Evolutionary conservation across 495 filamentous ascomycete genomes (phyloP), one percentile per base, ranked within the genome.

Genomic region (Trichoderma virens): DNA sequence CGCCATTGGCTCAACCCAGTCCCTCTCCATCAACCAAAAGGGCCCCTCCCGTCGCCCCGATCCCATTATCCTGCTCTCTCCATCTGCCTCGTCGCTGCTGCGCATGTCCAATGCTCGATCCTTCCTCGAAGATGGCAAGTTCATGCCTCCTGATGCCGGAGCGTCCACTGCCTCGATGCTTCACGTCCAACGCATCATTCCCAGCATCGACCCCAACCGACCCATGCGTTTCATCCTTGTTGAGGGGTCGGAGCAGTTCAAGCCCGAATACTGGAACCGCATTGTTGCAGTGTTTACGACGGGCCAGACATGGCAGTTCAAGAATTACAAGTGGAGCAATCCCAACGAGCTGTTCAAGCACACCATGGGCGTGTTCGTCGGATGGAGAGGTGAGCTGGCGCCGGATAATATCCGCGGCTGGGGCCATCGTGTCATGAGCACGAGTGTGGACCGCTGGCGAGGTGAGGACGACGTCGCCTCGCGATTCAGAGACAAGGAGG

Each of bases 211-310:
- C 63, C 72, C 87, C 1, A 75, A 77, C 34, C 87, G 87, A 25
- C 88, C 92, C 3, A 86, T 95, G 69, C 89, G 93, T 61, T 98
- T 99, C 79, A 91, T 97, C 69, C 85, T 99, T 27, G 93, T 97
- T 62, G 94, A 99, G 72, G 86, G 85, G 14, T 88, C 91, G 0
- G 87, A 94, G 70, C 88, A 95, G 75, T 99, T 99, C 81, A 94
- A 94, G 74, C 94, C 94, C 1, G 93, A 98, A 71, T 97, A 98
- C 78, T 99, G 94, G 94, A 85, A 87, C 64, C 87, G 95, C 23
- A 90, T 99, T 11, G 94, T 98, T 9, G 95, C 91, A 9, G 92
- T 99, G 56, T 99, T 99, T 76, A 99, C 94, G 0, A 99, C 94
- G 9, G 94, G 94, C 27, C 94, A 99, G 75, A 88, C 89, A 13